A percentile compares a stretch with the other conserved stretches of the same genome.
Conservation (phyloP, 169 alveolate genomes). For the Cryptosporidium baileyi region DNA sequence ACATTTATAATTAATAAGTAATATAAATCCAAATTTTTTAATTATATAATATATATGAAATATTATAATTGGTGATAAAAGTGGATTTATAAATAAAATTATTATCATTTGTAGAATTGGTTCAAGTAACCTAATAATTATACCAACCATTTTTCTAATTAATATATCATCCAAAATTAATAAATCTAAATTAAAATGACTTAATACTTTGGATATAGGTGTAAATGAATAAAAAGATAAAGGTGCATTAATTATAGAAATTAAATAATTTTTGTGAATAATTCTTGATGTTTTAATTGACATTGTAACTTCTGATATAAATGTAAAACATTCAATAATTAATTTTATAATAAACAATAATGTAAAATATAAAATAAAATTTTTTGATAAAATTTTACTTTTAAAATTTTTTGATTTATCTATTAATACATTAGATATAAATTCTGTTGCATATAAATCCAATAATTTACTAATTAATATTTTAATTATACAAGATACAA, state of each 20-base stretch:
- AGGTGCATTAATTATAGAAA: conserved; percentile 18
- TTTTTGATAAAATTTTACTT: background rate
- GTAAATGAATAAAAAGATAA: background rate
- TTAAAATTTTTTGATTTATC: background rate
- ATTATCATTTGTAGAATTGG: background rate
- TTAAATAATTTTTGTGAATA: background rate
- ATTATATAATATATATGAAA: background rate
- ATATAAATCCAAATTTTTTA: background rate
- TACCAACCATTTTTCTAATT: conserved; percentile 23
- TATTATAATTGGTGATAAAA: background rate
- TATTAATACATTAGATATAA: background rate
- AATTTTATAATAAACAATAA: conserved; percentile 1
- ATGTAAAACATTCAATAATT: background rate
- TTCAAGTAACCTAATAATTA: conserved; percentile 12
- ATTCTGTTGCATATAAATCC: background rate
- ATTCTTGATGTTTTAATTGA: background rate
- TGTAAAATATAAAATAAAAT: background rate
- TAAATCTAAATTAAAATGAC: conserved; percentile 28
- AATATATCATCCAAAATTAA: conserved; percentile 1
- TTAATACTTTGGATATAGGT: conserved; percentile 13
- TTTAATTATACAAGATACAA: background rate
- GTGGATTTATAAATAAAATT: background rate
- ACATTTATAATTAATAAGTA: background rate
- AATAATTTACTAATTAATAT: background rate
- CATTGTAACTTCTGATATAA: conserved; percentile 21